A percentile compares a stretch with the other conserved stretches of the same genome.
Conservation (phyloP, 495 filamentous ascomycete genomes). For the Talaromyces stipitatus region DNA sequence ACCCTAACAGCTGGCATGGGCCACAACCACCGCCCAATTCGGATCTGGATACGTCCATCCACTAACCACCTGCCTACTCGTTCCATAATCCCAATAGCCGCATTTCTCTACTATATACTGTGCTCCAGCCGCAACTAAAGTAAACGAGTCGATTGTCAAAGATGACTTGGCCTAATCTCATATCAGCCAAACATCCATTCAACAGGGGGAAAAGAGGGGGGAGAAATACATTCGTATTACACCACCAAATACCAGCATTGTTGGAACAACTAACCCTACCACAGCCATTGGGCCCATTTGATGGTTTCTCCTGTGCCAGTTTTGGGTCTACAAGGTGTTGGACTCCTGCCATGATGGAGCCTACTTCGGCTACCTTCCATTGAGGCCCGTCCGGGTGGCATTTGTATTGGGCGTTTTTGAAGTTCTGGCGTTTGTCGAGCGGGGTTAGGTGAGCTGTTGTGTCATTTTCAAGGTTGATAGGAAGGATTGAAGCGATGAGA, state of each 20-base stretch:
- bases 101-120: neutral
- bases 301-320: neutral
- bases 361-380: neutral
- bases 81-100: neutral
- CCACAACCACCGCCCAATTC: neutral
- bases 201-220: neutral
- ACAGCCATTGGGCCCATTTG: constrained; percentile 5
- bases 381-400: neutral
- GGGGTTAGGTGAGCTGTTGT: neutral
- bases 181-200: neutral
- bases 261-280: constrained; percentile 4
- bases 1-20: neutral
- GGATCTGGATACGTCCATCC: neutral
- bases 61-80: neutral
- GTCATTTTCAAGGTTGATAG: neutral
- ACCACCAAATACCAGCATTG: constrained; percentile 9
- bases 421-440: neutral
- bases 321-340: neutral
- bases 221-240: constrained; percentile 6
- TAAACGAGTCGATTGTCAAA: neutral
- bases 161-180: neutral
- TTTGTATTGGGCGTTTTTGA: neutral
- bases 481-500: neutral
- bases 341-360: neutral
- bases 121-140: neutral